Evolutionary conservation across 495 filamentous ascomycete genomes (phyloP).

Genomic region (Aspergillus ellipticus): DNA sequence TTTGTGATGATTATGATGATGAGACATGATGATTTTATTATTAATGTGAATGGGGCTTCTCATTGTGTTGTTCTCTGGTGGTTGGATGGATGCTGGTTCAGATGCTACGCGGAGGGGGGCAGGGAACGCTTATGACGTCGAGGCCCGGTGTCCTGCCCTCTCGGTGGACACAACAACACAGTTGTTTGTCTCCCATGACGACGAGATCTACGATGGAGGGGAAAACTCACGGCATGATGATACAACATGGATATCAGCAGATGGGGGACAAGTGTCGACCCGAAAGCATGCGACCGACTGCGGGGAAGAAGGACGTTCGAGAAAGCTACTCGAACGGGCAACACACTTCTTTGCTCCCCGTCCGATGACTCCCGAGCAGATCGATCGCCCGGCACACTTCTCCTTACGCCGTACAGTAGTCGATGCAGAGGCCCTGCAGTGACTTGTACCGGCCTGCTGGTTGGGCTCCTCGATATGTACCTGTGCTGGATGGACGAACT

Average conservation of each 20-base stretch:
- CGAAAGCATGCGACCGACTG: background rate
- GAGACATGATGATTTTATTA: too few species aligned
- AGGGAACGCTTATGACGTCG: too few species aligned
- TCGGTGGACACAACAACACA: too few species aligned
- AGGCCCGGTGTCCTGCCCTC: too few species aligned
- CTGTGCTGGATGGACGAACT: slow-evolving; percentile 3
- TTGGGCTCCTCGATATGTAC: background rate
- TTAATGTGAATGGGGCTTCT: too few species aligned
- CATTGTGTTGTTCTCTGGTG: too few species aligned
- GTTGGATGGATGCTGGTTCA: too few species aligned
- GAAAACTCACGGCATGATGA: background rate
- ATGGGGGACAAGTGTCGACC: background rate
- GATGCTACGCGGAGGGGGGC: too few species aligned
- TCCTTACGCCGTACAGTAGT: background rate
- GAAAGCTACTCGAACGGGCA: background rate
- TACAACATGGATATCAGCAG: background rate
- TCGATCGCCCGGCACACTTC: background rate
- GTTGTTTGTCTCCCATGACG: too few species aligned
- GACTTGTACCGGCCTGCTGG: background rate
- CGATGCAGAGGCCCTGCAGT: background rate
- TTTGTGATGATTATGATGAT: too few species aligned
- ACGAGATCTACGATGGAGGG: too few species aligned
- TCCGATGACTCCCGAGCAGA: background rate
- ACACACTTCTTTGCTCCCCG: background rate
- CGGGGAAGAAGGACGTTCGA: background rate